A percentile compares a stretch with the other conserved stretches of the same genome.
Evolutionary conservation across 352 stramenopile species (phyloP).

Genomic region (Globisporangium cylindrosporum): DNA sequence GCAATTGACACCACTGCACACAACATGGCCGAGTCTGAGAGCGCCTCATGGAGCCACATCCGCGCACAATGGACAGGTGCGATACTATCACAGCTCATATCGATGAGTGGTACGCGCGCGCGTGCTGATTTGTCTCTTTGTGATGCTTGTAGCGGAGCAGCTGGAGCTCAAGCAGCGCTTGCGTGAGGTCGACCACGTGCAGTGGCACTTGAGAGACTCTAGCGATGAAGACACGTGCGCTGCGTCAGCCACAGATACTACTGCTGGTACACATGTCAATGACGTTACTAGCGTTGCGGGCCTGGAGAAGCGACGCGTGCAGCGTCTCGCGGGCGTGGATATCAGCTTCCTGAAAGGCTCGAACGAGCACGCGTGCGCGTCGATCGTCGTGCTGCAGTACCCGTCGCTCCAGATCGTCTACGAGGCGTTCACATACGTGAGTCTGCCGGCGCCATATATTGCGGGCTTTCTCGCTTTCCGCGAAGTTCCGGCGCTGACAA

Average conservation of each 20-base stretch:
- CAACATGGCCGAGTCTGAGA: neutral
- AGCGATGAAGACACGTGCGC: neutral
- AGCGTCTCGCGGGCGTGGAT: constrained; percentile 68
- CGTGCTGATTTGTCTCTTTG: neutral
- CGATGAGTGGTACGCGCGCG: neutral
- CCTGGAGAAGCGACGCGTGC: constrained; percentile 20
- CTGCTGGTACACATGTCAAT: neutral
- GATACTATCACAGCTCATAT: neutral
- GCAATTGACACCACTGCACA: neutral
- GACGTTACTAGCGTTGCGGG: neutral
- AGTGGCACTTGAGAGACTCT: constrained; percentile 31
- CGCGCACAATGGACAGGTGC: constrained; percentile 18
- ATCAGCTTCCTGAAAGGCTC: constrained; percentile 84
- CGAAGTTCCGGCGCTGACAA: constrained; percentile 67
- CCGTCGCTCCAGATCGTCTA: constrained; percentile 64
- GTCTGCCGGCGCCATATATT: constrained; percentile 78
- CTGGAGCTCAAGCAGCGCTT: constrained; percentile 54
- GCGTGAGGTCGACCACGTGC: constrained; percentile 36
- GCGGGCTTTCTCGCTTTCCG: constrained; percentile 79
- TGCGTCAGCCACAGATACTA: neutral
- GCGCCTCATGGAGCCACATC: neutral
- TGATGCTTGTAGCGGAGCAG: constrained; percentile 36
- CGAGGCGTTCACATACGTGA: constrained; percentile 83
- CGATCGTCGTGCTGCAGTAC: constrained; percentile 75
- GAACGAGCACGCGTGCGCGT: constrained; percentile 76